Base-by-base conservation (phyloP, 805 yeast genomes). In the Myxozyma vanderwaltii region DNA sequence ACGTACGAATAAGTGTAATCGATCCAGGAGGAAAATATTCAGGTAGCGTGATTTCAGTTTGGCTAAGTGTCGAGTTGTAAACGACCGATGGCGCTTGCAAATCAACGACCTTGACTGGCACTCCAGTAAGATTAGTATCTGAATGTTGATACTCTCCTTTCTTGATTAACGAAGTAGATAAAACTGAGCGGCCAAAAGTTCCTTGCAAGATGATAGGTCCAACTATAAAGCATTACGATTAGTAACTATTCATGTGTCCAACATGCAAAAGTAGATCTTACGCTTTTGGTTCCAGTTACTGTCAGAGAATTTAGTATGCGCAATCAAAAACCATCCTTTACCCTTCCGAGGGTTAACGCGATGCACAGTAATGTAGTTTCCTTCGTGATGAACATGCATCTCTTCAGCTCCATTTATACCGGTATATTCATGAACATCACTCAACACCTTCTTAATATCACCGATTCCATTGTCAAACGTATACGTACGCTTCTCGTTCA, bases 331-430 rank as follows among this genome's bases (percentile, higher is more conserved):
- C 83, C 88, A 89, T 1, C 99, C 99, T 59, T 81, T 80, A 1
- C 98, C 98, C 1, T 90, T 84, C 64, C 83, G 81, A 0, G 95
- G 86, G 70, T 89, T 89, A 27, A 85, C 81, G 66, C 98, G 79
- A 72, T 92, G 97, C 55, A 92, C 84, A 0, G 97, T 91, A 59
- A 92, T 89, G 72, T 81, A 92, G 72, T 91, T 96, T 13, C 89
- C 96, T 63, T 91, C 96, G 69, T 89, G 97, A 70, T 92, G 97
- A 41, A 92, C 88, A 71, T 89, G 92, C 88, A 89, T 90, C 73
- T 92, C 97, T 67, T 88, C 88, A 63, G 89, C 95, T 43, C 78
- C 76, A 55, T 76, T 79, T 15, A 74, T 68, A 24, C 77, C 78
- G 70, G 77, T 70, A 51, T 73, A 68, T 41, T 64, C 65, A 61